These are phyloP conservation scores for Diddensiella caesifluorescens DNA, from an alignment of 805 yeast genomes.

Conservation along the genomic window DNA sequence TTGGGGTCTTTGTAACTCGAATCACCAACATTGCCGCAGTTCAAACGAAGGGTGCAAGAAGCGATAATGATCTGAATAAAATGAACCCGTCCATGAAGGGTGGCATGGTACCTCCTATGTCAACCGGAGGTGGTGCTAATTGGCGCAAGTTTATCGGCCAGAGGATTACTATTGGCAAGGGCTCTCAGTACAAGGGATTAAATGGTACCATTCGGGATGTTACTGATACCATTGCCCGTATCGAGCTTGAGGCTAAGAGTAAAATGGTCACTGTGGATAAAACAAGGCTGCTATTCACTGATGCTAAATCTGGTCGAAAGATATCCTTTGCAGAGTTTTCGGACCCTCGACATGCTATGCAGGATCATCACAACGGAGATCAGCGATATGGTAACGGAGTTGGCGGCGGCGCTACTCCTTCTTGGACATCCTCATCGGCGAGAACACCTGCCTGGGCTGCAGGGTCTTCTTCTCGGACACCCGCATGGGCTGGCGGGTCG, in stretches of 20 bases:
- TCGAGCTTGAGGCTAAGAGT: conserved; percentile 88
- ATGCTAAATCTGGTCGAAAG: conserved; percentile 46
- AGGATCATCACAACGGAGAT: too few species aligned
- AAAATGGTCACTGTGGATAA: conserved; percentile 84
- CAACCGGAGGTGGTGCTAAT: conserved; percentile 56
- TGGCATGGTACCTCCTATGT: conserved; percentile 49
- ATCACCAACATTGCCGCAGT: conserved; percentile 74
- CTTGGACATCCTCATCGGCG: conserved; percentile 18
- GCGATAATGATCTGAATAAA: conserved; percentile 53
- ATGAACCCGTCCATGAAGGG: conserved; percentile 73
- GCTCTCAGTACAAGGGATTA: conserved; percentile 90
- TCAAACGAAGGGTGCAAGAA: conserved; percentile 72
- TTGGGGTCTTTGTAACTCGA: conserved; percentile 84
- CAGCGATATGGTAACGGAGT: conserved; percentile 1
- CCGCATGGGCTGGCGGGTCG: conserved; percentile 35
- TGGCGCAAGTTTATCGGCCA: conserved; percentile 78
- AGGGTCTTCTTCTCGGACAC: conserved; percentile 38
- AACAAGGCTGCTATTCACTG: conserved; percentile 66
- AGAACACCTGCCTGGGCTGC: conserved; percentile 35
- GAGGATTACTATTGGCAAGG: conserved; percentile 77
- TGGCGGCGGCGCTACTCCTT: neutral
- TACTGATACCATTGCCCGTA: conserved; percentile 84
- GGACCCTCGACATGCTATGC: too few species aligned
- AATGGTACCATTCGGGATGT: conserved; percentile 92
- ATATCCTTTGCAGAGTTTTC: conserved; percentile 20